phyloP scores from a whole-genome alignment of 768 basidiomycete species.

The Gloeostereum incarnatum region DNA sequence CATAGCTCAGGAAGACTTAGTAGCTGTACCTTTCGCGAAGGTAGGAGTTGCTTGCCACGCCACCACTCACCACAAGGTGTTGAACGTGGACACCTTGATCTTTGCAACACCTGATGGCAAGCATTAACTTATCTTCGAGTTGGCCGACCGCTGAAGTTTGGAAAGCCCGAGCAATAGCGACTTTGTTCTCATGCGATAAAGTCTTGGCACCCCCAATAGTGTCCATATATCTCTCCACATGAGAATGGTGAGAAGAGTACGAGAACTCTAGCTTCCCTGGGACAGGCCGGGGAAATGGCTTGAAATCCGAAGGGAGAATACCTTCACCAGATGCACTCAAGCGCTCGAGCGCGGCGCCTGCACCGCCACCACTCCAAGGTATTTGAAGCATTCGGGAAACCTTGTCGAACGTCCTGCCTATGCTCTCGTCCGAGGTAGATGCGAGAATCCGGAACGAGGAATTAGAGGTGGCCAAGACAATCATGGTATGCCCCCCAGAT shows the following conservation, averaged over 20 bases:
- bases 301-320: slow-evolving; percentile 18
- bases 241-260: slow-evolving; percentile 68
- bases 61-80: slow-evolving; percentile 80
- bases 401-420: slow-evolving; percentile 82
- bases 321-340: slow-evolving; percentile 37
- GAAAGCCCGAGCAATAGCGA: slow-evolving; percentile 59
- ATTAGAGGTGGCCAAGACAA: slow-evolving; percentile 61
- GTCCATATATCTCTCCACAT: slow-evolving; percentile 50
- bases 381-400: slow-evolving; percentile 63
- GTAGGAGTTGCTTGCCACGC: slow-evolving; percentile 81
- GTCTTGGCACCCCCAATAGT: slow-evolving; percentile 29
- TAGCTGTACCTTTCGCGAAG: slow-evolving; percentile 49
- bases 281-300: slow-evolving; percentile 39
- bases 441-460: slow-evolving; percentile 61
- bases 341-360: slow-evolving; percentile 75
- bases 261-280: slow-evolving; percentile 60
- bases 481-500: slow-evolving; percentile 91
- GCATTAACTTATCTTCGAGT: slow-evolving; percentile 61
- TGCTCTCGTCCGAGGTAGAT: slow-evolving; percentile 63
- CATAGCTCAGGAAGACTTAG: background rate
- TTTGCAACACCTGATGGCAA: slow-evolving; percentile 39
- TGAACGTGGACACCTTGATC: slow-evolving; percentile 31
- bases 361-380: slow-evolving; percentile 52
- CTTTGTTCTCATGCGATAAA: slow-evolving; percentile 26
- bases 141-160: slow-evolving; percentile 66